Base-by-base conservation (phyloP, 148 eudicot species). In the Chenopodium formosanum region DNA sequence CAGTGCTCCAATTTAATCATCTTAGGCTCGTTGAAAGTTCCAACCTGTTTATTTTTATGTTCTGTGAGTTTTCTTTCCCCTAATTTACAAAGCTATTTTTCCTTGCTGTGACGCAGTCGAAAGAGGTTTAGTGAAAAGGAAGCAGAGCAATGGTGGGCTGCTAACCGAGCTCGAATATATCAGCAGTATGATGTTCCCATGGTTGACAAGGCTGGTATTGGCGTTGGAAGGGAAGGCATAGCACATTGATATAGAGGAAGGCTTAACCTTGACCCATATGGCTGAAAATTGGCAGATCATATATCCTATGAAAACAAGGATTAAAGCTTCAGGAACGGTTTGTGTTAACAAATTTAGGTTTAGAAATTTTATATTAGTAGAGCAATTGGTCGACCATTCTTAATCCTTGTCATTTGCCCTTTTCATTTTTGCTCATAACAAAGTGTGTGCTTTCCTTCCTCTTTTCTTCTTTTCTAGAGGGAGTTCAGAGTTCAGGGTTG, bases 81-180 rank as follows among this genome's bases (percentile, higher is more conserved):
- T 50, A 56, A 32, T n/a, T 71, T 40, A 72, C 71, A 64, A 80
- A 70, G 68, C 65, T 13, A 27, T 80, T 75, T 62, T 75, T 40
- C 32, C 79, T 40, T 62, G 44, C 68, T 73, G 31, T 60, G 27
- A 77, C 80, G 82, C 89, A 87, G 89, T 75, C 87, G 89, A 29
- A 87, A 87, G 79, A 81, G 89, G 29, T 87, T 87, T 70, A 87
- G 87, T 73, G 89, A 87, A 82, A 87, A 87, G 69, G 85, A 87
- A 82, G 89, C 89, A 19, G 89, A 84, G 77, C 83, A 78, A 14
- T 87, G 89, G 89, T 87, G 89, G 89, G 87, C 85, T 7, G 83
- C 83, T 27, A 87, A 87, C 82, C 72, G 87, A 77, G 85, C 76
- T 79, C 81, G 87, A 76, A 81, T 87, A 77, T 84, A 84, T 66